Conservation (phyloP, 2,329 filamentous ascomycete species). For the Talaromyces sp. region DNA sequence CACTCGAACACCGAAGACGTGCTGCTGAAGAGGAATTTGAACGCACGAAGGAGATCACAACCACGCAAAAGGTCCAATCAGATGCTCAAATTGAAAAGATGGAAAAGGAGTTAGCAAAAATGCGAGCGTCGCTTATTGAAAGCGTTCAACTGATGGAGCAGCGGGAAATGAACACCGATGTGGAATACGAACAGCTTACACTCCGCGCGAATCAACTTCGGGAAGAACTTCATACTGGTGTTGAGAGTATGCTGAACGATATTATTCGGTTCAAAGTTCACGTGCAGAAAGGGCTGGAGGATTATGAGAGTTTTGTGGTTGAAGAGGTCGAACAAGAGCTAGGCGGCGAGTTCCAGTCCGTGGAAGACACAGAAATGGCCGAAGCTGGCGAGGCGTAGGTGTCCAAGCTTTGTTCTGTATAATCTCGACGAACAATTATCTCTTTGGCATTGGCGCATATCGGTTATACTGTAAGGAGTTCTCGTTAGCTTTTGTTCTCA, state of each 20-base stretch:
- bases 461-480: slow-evolving; percentile 4
- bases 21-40: slow-evolving; percentile 92
- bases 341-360: slow-evolving; percentile 53
- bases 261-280: slow-evolving; percentile 99
- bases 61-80: slow-evolving; percentile 77
- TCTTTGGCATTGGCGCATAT: slow-evolving; percentile 8
- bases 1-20: slow-evolving; percentile 78
- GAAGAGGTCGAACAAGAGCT: slow-evolving; percentile 87
- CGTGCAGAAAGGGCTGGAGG: slow-evolving; percentile 84
- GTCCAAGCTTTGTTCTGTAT: not conserved
- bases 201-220: slow-evolving; percentile 74
- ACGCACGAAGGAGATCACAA: slow-evolving; percentile 81
- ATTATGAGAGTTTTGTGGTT: slow-evolving; percentile 88
- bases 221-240: slow-evolving; percentile 97
- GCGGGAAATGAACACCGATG: slow-evolving; percentile 90
- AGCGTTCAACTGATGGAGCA: slow-evolving; percentile 90
- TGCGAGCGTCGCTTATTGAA: slow-evolving; percentile 77
- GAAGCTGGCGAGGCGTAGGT: slow-evolving; percentile 7
- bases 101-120: slow-evolving; percentile 95
- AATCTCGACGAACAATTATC: not conserved
- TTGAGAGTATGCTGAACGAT: slow-evolving; percentile 93
- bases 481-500: slow-evolving; percentile 10
- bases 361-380: slow-evolving; percentile 26
- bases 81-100: slow-evolving; percentile 97
- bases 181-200: slow-evolving; percentile 93